Conservation (phyloP, 352 stramenopile species). For the Globisporangium spiculum region DNA sequence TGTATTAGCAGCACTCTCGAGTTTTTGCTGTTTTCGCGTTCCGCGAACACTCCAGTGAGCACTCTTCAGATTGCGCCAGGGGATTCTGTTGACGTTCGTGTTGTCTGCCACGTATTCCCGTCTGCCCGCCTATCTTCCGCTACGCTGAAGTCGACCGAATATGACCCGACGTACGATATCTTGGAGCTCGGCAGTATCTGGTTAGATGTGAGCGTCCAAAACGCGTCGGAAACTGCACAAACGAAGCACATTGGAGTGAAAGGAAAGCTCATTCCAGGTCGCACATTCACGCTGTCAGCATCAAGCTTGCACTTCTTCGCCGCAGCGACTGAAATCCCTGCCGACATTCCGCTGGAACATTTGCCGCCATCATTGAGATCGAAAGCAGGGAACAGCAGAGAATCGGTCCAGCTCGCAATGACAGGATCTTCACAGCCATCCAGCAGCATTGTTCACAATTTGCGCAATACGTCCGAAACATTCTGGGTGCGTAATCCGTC, state of each 20-base stretch:
- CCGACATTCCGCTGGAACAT: conserved; percentile 43
- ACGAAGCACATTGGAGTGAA: conserved; percentile 67
- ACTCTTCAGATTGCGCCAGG: conserved; percentile 62
- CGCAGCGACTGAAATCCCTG: conserved; percentile 48
- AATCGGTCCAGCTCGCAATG: conserved; percentile 28
- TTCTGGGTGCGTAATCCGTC: conserved; percentile 86
- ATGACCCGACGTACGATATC: conserved; percentile 42
- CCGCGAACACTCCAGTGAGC: conserved; percentile 76
- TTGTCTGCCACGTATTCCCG: conserved; percentile 70
- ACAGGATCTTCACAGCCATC: conserved; percentile 20
- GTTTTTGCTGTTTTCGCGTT: conserved; percentile 71
- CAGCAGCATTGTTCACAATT: conserved; percentile 46
- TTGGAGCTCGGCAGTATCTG: conserved; percentile 60
- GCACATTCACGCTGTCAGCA: conserved; percentile 78
- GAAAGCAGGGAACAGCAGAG: conserved; percentile 37
- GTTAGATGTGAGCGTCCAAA: conserved; percentile 66
- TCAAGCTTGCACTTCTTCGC: conserved; percentile 82
- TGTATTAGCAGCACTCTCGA: conserved; percentile 55
- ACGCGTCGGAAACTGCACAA: conserved; percentile 61
- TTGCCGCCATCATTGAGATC: conserved; percentile 39
- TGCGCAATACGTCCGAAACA: conserved; percentile 66
- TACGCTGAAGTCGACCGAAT: conserved; percentile 31
- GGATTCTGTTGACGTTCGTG: conserved; percentile 81
- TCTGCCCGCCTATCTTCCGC: conserved; percentile 57
- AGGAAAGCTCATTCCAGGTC: conserved; percentile 73